These are phyloP conservation scores for Stylosanthes scabra DNA, from an alignment of 331 rosid species.

Conservation along the genomic window DNA sequence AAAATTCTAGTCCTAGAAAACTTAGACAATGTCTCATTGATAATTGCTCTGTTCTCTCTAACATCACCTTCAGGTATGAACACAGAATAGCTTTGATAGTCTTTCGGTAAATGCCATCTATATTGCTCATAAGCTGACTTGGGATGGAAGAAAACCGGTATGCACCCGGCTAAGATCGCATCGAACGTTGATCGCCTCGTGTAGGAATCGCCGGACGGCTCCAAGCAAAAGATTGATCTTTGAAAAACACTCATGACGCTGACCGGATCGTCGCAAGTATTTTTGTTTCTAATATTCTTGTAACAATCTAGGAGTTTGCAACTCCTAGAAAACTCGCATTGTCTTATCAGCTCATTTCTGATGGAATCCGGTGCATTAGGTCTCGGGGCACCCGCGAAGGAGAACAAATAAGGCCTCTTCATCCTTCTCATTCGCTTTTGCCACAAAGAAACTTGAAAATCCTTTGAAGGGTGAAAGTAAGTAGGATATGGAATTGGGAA, in stretches of 20 bases:
- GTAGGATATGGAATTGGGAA: slow-evolving; percentile 76
- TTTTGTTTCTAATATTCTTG: not conserved
- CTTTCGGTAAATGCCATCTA: slow-evolving; percentile 62
- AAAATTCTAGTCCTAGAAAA: slow-evolving; percentile 36
- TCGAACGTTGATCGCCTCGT: slow-evolving; percentile 67
- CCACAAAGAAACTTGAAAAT: slow-evolving; percentile 49
- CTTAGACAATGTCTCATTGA: slow-evolving; percentile 46
- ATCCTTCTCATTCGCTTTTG: slow-evolving; percentile 48
- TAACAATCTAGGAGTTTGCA: slow-evolving; percentile 55
- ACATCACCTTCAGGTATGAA: slow-evolving; percentile 43
- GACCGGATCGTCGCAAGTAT: slow-evolving; percentile 45
- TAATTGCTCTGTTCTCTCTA: slow-evolving; percentile 29
- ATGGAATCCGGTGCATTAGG: slow-evolving; percentile 28
- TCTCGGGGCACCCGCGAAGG: slow-evolving; percentile 72
- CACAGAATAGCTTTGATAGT: slow-evolving; percentile 48
- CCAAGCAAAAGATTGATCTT: slow-evolving; percentile 60
- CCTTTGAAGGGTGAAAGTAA: slow-evolving; percentile 59
- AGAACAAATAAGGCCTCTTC: slow-evolving; percentile 54
- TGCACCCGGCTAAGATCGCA: slow-evolving; percentile 66
- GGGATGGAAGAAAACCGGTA: slow-evolving; percentile 67
- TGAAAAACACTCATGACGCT: slow-evolving; percentile 48
- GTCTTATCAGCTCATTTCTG: slow-evolving; percentile 48
- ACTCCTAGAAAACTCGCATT: slow-evolving; percentile 46
- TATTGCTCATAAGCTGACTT: slow-evolving; percentile 64
- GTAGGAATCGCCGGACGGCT: slow-evolving; percentile 71